A percentile compares a stretch with the other conserved stretches of the same genome.
Conservation (phyloP, 352 stramenopile genomes). For the Phytopythium sindhum region DNA sequence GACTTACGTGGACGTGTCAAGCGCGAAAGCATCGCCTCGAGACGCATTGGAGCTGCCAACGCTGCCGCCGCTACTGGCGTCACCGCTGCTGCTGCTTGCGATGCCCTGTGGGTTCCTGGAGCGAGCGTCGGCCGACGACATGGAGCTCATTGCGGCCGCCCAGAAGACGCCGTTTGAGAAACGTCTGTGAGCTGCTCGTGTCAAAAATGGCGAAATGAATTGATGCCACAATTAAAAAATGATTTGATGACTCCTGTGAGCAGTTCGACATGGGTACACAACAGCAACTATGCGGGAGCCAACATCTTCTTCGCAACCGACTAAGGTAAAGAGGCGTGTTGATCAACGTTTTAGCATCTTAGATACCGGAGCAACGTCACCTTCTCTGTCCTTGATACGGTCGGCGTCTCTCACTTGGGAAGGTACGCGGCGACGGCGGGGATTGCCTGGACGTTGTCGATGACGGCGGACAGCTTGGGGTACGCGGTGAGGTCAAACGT, state of each 20-base stretch:
- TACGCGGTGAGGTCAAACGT: not conserved
- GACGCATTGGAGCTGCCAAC: not conserved
- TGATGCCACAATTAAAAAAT: not conserved
- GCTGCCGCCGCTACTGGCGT: not conserved
- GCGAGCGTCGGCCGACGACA: not conserved
- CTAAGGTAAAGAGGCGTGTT: not conserved
- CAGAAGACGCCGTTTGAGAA: not conserved
- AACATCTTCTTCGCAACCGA: too few relatives aligned
- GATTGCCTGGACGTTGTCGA: constrained; percentile 5
- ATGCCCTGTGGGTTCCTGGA: not conserved
- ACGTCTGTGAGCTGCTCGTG: not conserved
- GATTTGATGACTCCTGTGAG: not conserved
- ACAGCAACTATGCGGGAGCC: too few relatives aligned
- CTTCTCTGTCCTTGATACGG: too few relatives aligned
- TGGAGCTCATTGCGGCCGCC: not conserved
- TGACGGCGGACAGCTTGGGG: constrained; percentile 3
- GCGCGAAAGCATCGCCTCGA: not conserved
- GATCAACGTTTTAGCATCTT: too few relatives aligned
- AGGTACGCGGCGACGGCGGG: constrained; percentile 11
- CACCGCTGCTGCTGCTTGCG: not conserved
- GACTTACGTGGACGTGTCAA: not conserved
- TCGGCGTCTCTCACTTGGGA: constrained; percentile 10
- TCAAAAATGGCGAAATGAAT: not conserved
- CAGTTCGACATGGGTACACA: not conserved
- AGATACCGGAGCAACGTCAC: too few relatives aligned